These are phyloP conservation scores for Globisporangium paddicum DNA, from an alignment of 352 stramenopile genomes.

Conservation along the genomic window DNA sequence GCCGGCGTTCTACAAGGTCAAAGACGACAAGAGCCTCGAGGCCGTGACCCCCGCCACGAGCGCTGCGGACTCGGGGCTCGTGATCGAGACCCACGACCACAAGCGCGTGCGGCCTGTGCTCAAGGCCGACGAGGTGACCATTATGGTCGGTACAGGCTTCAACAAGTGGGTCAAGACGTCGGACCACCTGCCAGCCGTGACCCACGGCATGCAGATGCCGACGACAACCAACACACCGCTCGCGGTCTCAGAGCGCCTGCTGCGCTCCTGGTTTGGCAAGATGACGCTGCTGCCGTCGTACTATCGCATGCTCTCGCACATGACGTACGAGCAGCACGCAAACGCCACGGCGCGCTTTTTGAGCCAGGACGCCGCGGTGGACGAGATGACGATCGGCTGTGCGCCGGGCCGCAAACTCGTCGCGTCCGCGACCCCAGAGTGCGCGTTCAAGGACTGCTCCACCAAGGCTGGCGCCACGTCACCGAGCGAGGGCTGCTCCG, in stretches of 20 bases:
- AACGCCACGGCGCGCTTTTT: slow-evolving; percentile 32
- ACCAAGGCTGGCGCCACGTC: slow-evolving; percentile 19
- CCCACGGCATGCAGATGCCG: slow-evolving; percentile 59
- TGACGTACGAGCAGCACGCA: slow-evolving; percentile 40
- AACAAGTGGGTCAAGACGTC: slow-evolving; percentile 45
- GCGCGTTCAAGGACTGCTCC: slow-evolving; percentile 25
- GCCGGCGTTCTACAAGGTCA: slow-evolving; percentile 47
- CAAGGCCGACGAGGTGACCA: slow-evolving; percentile 41
- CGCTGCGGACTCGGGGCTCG: slow-evolving; percentile 37
- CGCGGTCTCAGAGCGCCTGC: slow-evolving; percentile 21
- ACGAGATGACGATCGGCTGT: slow-evolving; percentile 32
- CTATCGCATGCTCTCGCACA: slow-evolving; percentile 42
- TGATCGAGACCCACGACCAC: slow-evolving; percentile 43
- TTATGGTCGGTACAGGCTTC: slow-evolving; percentile 61
- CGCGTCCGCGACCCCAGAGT: slow-evolving; percentile 28
- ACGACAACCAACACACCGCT: slow-evolving; percentile 18
- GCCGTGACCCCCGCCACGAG: slow-evolving; percentile 19
- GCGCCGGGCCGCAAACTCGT: slow-evolving; percentile 30
- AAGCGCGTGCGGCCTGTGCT: slow-evolving; percentile 41
- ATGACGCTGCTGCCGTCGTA: slow-evolving; percentile 55
- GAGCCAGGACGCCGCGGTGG: slow-evolving; percentile 16
- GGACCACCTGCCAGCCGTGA: slow-evolving; percentile 41
- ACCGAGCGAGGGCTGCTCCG: slow-evolving; percentile 22
- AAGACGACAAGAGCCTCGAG: slow-evolving; percentile 22
- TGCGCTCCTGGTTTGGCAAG: slow-evolving; percentile 57